These are phyloP conservation scores for Pseudopithomyces chartarum DNA, from an alignment of 2,329 filamentous ascomycete species.

Conservation along the genomic window DNA sequence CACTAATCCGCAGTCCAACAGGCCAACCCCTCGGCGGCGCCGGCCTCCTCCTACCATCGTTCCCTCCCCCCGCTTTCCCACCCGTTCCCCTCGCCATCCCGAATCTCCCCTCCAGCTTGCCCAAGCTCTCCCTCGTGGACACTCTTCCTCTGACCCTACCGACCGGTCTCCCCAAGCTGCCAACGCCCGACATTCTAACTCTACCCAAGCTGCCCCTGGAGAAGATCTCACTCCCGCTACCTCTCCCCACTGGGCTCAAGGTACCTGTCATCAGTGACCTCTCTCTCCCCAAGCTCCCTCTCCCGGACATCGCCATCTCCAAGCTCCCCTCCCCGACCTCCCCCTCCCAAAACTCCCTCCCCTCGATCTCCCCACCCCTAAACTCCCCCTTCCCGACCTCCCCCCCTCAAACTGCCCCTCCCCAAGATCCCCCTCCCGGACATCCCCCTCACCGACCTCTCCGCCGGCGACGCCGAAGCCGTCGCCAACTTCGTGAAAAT, in stretches of 20 bases:
- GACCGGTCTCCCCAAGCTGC: neutral
- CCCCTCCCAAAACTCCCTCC: no score
- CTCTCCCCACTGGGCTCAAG: no score
- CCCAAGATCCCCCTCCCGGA: neutral
- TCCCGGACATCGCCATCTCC: neutral
- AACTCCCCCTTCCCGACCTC: neutral
- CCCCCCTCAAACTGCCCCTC: no score
- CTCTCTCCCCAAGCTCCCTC: neutral
- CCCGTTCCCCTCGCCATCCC: neutral
- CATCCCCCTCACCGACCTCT: neutral
- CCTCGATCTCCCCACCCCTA: neutral
- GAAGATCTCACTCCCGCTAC: neutral
- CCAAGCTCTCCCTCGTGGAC: neutral
- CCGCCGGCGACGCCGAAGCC: neutral
- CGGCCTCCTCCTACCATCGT: neutral
- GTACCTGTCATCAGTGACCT: neutral
- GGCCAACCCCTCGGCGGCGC: neutral
- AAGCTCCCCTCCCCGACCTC: no score
- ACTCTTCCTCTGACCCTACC: neutral
- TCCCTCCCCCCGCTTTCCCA: neutral
- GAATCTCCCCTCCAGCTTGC: neutral
- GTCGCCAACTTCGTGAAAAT: neutral
- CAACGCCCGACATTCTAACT: neutral
- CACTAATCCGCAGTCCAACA: neutral
- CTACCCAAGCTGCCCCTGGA: conserved; percentile 5